Base-by-base conservation (phyloP, 2,329 filamentous ascomycete genomes). In the Penicillium oxalicum region DNA sequence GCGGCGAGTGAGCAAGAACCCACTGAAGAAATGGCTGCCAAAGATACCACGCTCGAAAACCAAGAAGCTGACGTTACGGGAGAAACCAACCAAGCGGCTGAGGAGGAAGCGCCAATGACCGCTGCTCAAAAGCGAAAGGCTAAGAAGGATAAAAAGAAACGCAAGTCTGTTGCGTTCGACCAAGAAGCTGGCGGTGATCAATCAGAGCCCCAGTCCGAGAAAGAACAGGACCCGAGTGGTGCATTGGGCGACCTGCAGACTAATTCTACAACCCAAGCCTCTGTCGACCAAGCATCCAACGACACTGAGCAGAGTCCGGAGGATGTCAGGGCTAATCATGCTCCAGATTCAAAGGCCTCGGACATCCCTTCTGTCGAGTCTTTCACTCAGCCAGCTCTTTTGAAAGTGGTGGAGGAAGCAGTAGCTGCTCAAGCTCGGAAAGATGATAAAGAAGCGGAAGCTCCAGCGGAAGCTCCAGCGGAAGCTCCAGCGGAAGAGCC, bases 121-220 rank as follows among this genome's bases (percentile, higher is more conserved):
- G 40, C 55, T 5, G 49, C 53, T 1, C 51, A 57, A 18, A 57
- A 52, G 44, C 43, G 41, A 24, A 52, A 57, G 24, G 49, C 49
- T 5, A 59, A 58, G 40, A 53, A 60, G 37, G 55, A 58, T 29
- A 60, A 55, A 47, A 58, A 58, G 25, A 58, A 56, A 48, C 57
- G 52, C 40, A 58, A 59, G 24, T 60, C 56, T 35, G 53, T 57
- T n/a, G 46, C 52, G 41, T 50, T 50, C 2, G 52, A 54, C n/a
- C 45, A 50, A 1, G 50, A 48, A 8, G 24, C 35, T 27, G 12
- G 44, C 28, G 44, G 28, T 39, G 11, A 24, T 9, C 34, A 9
- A 47, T 49, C 28, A 38, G 52, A n/a, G n/a, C 13, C 29, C 3
- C 46, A 50, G 27, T 9, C 33, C 7, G 52, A 56, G 18, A 44